Evolutionary conservation across 257 asterid species (phyloP).

Genomic region (Scutellaria baicalensis): DNA sequence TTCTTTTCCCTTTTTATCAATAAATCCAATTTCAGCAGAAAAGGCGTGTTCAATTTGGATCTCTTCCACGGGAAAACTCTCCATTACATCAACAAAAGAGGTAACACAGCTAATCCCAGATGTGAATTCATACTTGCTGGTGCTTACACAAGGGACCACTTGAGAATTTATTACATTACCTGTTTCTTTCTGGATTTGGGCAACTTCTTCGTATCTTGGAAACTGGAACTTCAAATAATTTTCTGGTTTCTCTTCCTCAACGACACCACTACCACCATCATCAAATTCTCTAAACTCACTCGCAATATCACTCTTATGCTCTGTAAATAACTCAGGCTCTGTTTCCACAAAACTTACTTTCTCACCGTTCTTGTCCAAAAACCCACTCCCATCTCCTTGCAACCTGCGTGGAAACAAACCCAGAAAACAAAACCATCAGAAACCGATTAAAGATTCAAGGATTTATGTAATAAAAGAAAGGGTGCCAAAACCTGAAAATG

Average conservation of each 20-base stretch:
- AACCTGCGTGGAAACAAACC: constrained; percentile 21
- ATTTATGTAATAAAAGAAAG: neutral
- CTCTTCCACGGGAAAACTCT: constrained; percentile 17
- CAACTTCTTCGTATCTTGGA: constrained; percentile 61
- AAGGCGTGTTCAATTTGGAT: neutral
- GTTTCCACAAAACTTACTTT: neutral
- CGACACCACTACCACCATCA: constrained; percentile 11
- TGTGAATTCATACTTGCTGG: constrained; percentile 20
- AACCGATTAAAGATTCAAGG: neutral
- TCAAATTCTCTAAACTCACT: constrained; percentile 14
- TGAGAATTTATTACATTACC: constrained; percentile 20
- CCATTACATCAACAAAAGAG: constrained; percentile 21
- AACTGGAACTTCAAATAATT: constrained; percentile 46
- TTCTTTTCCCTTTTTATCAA: constrained; percentile 17
- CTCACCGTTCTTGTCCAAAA: neutral
- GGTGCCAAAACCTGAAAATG: constrained; percentile 37
- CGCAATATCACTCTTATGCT: neutral
- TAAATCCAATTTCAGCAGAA: neutral
- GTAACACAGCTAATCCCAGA: constrained; percentile 4
- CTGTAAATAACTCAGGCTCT: neutral
- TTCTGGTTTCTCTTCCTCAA: constrained; percentile 33
- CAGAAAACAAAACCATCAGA: neutral
- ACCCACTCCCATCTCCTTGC: constrained; percentile 12
- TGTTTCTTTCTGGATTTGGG: constrained; percentile 18
- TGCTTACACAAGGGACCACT: constrained; percentile 19